phyloP scores from a whole-genome alignment of 164 flowering plant species.

The Annona squamosa region DNA sequence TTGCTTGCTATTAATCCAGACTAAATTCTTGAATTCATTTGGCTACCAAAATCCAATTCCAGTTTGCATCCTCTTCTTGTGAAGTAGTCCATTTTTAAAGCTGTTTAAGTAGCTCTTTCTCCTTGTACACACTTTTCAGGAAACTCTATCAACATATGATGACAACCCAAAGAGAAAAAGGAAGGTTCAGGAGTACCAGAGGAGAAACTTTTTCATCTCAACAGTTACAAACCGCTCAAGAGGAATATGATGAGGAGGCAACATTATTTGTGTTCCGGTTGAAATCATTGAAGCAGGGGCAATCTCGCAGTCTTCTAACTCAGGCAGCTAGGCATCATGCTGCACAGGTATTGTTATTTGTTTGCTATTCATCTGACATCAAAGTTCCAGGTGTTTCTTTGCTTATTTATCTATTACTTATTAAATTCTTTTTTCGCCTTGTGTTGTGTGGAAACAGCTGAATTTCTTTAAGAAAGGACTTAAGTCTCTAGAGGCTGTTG shows the following conservation, averaged over 20 bases:
- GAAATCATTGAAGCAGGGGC: conserved; percentile 85
- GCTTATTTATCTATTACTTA: not conserved
- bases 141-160: conserved; percentile 48
- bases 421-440: conserved; percentile 5
- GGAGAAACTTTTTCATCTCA: conserved; percentile 47
- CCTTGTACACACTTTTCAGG: conserved; percentile 31
- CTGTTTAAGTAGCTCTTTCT: not conserved
- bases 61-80: too few relatives aligned
- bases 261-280: conserved; percentile 76
- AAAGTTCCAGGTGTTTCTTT: not conserved
- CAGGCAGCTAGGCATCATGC: conserved; percentile 97
- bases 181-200: conserved; percentile 48
- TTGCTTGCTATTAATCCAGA: too few relatives aligned
- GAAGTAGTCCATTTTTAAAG: too few relatives aligned
- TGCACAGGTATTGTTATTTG: conserved; percentile 60
- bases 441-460: conserved; percentile 42
- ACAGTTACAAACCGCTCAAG: conserved; percentile 60
- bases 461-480: conserved; percentile 69
- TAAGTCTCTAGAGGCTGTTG: conserved; percentile 65
- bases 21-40: too few relatives aligned
- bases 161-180: conserved; percentile 51
- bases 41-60: too few relatives aligned
- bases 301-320: conserved; percentile 80
- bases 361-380: conserved; percentile 6
- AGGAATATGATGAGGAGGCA: conserved; percentile 79